Percentiles rank a stretch among this genome's conserved stretches.
These are phyloP conservation scores for Daldinia concentrica DNA, from an alignment of 495 filamentous ascomycete genomes.

Conservation along the genomic window DNA sequence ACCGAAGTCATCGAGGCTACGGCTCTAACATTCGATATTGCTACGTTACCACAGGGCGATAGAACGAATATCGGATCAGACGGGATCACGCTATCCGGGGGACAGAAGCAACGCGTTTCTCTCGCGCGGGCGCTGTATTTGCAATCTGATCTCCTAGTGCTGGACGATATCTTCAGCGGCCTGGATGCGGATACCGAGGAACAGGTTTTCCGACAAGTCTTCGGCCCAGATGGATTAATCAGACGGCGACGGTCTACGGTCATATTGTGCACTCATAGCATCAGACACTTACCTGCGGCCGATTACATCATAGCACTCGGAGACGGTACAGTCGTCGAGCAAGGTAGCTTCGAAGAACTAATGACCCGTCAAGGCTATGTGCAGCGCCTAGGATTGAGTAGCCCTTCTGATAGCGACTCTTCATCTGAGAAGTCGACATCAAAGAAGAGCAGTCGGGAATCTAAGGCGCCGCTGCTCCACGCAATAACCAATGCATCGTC, in stretches of 20 bases:
- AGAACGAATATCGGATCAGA: neutral
- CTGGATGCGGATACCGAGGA: slow-evolving; percentile 69
- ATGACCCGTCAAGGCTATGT: neutral
- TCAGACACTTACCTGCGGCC: neutral
- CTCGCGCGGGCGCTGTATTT: slow-evolving; percentile 58
- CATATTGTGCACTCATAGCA: neutral
- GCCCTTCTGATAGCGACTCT: neutral
- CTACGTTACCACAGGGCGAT: neutral
- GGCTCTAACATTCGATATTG: neutral
- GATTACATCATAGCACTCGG: neutral
- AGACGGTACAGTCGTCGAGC: neutral
- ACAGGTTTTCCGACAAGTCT: slow-evolving; percentile 65
- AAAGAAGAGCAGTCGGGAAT: neutral
- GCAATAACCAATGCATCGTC: neutral
- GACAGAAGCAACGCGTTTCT: neutral
- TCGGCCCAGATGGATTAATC: slow-evolving; percentile 65
- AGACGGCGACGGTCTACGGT: neutral
- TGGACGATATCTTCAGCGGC: slow-evolving; percentile 70
- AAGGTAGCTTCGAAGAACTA: neutral
- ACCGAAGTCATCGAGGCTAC: neutral
- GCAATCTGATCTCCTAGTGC: slow-evolving; percentile 60
- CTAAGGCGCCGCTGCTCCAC: neutral
- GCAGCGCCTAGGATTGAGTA: neutral
- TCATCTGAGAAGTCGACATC: neutral
- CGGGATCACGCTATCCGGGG: neutral